Evolutionary conservation across 1,284 basidiomycete genomes (phyloP).

Genomic region (Bjerkandera adusta): DNA sequence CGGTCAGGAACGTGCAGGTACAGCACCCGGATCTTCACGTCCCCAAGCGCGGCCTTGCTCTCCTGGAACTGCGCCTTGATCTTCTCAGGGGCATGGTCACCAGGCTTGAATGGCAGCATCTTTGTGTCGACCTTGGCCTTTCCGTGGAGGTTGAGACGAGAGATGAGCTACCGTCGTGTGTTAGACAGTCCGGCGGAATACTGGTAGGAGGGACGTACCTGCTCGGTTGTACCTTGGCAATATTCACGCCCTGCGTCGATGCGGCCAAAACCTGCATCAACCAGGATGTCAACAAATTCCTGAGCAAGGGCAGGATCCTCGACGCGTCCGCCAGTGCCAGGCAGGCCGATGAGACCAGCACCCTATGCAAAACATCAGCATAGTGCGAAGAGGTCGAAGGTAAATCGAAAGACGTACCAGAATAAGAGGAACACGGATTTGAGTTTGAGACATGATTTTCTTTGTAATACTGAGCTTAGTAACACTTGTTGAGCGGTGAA

Average conservation of each 20-base stretch:
- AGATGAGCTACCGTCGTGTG: not conserved
- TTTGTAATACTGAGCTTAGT: no score
- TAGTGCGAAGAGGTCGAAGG: not conserved
- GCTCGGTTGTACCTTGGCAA: conserved; percentile 49
- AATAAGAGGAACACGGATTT: conserved; percentile 7
- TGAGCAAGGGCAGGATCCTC: conserved; percentile 38
- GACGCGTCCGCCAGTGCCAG: conserved; percentile 42
- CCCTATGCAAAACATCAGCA: conserved; percentile 31
- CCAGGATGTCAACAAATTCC: conserved; percentile 45
- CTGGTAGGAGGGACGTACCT: conserved; percentile 28
- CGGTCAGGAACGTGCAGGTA: conserved; percentile 50
- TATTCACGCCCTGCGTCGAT: conserved; percentile 52
- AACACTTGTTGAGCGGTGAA: no score
- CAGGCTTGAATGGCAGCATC: conserved; percentile 40
- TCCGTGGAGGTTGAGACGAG: not conserved
- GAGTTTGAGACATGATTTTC: no score
- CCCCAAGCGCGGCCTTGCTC: conserved; percentile 36
- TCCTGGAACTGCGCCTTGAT: conserved; percentile 37
- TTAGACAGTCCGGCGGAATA: not conserved
- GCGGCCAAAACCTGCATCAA: conserved; percentile 41
- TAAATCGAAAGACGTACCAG: conserved; percentile 1
- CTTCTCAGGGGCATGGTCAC: conserved; percentile 36
- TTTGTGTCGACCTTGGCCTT: conserved; percentile 24
- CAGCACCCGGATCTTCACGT: conserved; percentile 39
- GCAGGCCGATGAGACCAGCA: conserved; percentile 47